phyloP scores from a whole-genome alignment of 495 filamentous ascomycete species.

The Penicillium alfredii region DNA sequence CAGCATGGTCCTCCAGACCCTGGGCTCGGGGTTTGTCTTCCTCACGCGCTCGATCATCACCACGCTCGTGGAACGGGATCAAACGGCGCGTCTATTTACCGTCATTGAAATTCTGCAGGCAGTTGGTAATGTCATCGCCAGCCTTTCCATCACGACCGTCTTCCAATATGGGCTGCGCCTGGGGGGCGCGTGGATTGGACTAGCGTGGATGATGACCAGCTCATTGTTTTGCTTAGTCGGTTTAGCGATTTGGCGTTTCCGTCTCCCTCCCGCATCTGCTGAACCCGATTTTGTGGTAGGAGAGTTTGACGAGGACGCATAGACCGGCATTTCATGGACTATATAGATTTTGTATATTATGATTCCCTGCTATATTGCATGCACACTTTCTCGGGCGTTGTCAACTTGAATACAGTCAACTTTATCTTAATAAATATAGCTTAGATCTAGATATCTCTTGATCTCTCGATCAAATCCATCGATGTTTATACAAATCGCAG shows the following conservation, averaged over 20 bases:
- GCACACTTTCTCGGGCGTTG: no score
- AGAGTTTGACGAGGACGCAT: slow-evolving; percentile 16
- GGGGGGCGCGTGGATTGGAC: slow-evolving; percentile 46
- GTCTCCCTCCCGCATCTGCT: slow-evolving; percentile 20
- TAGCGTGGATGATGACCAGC: slow-evolving; percentile 50
- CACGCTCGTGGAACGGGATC: slow-evolving; percentile 44
- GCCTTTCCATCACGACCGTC: slow-evolving; percentile 46
- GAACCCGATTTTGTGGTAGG: slow-evolving; percentile 21
- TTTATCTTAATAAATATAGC: no score
- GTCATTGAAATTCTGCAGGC: slow-evolving; percentile 53
- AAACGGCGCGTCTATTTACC: slow-evolving; percentile 52
- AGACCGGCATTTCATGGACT: no score
- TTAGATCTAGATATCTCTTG: no score
- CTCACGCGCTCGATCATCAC: slow-evolving; percentile 47
- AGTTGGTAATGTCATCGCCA: slow-evolving; percentile 48
- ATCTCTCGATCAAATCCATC: no score
- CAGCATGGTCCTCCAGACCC: slow-evolving; percentile 42
- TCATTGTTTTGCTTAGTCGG: slow-evolving; percentile 36
- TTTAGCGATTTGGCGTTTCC: slow-evolving; percentile 34
- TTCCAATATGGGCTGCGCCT: slow-evolving; percentile 47
- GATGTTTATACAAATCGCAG: no score
- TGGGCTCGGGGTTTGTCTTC: slow-evolving; percentile 45
- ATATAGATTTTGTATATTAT: slow-evolving; percentile 18
- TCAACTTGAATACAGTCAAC: no score
- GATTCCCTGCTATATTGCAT: not conserved